A percentile compares a stretch with the other conserved stretches of the same genome.
Conservation (phyloP, 495 filamentous ascomycete genomes). For the Annulohypoxylon maeteangense region DNA sequence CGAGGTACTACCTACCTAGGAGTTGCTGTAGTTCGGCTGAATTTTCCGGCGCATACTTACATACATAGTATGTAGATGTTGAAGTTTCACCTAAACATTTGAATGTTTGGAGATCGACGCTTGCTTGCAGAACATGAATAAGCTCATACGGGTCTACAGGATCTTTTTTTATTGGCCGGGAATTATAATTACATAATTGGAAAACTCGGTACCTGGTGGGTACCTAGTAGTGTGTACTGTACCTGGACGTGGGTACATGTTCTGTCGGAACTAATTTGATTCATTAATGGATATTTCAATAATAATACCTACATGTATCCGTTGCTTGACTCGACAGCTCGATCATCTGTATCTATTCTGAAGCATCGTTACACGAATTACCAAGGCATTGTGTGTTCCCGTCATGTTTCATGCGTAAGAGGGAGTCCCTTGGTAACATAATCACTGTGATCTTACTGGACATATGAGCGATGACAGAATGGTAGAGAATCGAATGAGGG, state of each 20-base stretch:
- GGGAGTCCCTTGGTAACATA: constrained; percentile 28
- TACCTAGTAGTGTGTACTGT: too few relatives aligned
- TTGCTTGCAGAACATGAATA: constrained; percentile 18
- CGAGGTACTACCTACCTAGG: background rate
- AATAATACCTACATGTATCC: too few relatives aligned
- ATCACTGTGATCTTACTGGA: constrained; percentile 3
- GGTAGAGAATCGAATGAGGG: constrained; percentile 17
- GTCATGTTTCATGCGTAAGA: constrained; percentile 34
- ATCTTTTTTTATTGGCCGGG: constrained; percentile 19
- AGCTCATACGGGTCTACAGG: background rate
- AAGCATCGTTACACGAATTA: constrained; percentile 24
- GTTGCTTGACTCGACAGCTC: background rate
- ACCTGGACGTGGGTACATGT: too few relatives aligned
- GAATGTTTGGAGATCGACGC: constrained; percentile 17
- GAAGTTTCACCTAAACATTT: constrained; percentile 17
- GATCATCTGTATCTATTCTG: background rate
- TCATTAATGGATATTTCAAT: background rate
- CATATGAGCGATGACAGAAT: background rate
- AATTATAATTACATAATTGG: constrained; percentile 20
- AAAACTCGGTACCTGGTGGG: background rate
- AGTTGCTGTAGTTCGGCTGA: background rate
- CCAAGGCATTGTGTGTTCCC: constrained; percentile 28
- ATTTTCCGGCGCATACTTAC: constrained; percentile 12
- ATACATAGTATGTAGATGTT: background rate
- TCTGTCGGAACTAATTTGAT: constrained; percentile 14